Evolutionary conservation across 2,329 filamentous ascomycete species (phyloP).

Genomic region (Fusarium euwallaceae): DNA sequence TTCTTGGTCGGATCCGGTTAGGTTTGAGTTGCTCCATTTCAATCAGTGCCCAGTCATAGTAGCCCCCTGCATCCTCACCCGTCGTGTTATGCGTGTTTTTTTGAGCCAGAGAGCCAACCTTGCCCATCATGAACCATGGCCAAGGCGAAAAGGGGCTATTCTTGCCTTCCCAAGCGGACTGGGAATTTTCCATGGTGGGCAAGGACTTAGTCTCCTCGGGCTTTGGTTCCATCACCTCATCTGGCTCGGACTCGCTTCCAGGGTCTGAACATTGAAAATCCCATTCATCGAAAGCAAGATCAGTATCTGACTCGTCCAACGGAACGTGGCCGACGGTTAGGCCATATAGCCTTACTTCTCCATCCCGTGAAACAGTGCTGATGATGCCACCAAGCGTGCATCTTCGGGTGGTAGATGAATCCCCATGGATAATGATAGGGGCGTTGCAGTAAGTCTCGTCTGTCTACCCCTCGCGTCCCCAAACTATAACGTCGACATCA

Average conservation of each 20-base stretch:
- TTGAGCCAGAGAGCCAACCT: neutral
- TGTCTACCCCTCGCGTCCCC: neutral
- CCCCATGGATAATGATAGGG: neutral
- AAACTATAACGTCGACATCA: neutral
- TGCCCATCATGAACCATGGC: accelerated
- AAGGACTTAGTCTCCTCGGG: neutral
- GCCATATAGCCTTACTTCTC: neutral
- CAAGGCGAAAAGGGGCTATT: neutral
- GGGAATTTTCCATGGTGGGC: neutral
- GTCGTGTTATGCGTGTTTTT: neutral
- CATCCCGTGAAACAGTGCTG: neutral
- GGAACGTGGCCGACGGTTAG: neutral
- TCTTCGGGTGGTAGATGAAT: neutral
- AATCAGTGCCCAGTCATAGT: neutral
- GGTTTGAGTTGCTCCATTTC: neutral
- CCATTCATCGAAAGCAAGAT: neutral
- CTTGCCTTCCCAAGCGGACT: neutral
- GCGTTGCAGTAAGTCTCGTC: neutral
- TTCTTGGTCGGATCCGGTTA: neutral
- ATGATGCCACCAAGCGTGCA: neutral
- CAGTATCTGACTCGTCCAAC: neutral
- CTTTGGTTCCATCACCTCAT: accelerated
- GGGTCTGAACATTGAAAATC: neutral
- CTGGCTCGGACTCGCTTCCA: neutral
- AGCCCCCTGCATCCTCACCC: neutral